Percentiles rank a stretch among this genome's conserved stretches.
Conservation (phyloP, 176 grass and related monocot genomes). For the Aegilops umbellulata region DNA sequence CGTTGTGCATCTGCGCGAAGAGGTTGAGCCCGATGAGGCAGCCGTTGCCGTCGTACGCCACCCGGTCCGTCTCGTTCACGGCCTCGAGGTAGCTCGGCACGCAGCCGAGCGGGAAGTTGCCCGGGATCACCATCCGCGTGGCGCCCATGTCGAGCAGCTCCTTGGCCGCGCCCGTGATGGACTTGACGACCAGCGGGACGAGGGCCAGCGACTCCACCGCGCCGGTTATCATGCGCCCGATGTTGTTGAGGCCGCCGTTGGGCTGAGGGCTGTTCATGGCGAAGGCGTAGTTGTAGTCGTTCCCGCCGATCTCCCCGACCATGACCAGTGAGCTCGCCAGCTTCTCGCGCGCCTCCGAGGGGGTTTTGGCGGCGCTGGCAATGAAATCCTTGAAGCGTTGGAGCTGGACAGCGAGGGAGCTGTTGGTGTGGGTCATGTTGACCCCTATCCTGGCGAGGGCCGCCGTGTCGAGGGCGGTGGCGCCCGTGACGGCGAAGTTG, state of each 20-base stretch:
- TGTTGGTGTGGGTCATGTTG: conserved; percentile 3
- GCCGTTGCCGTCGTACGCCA: conserved; percentile 38
- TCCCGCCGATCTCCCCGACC: conserved; percentile 90
- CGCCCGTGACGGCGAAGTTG: conserved; percentile 51
- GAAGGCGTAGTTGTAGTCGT: conserved; percentile 97
- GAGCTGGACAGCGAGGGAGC: background rate
- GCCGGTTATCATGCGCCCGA: background rate
- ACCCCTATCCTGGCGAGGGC: conserved; percentile 25
- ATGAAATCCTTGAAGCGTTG: background rate
- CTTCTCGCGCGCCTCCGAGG: background rate
- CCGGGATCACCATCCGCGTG: conserved; percentile 48
- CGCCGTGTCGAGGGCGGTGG: conserved; percentile 47
- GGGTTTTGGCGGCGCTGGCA: background rate
- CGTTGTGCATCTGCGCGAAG: conserved; percentile 60
- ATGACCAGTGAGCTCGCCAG: conserved; percentile 42
- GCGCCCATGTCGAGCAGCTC: conserved; percentile 41
- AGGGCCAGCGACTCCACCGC: conserved; percentile 41
- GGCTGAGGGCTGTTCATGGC: conserved; percentile 4
- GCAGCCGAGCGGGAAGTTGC: conserved; percentile 83
- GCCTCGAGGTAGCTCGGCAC: conserved; percentile 57
- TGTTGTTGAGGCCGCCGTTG: background rate
- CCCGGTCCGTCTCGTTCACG: conserved; percentile 29
- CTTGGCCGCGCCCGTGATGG: conserved; percentile 35
- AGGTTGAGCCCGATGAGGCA: conserved; percentile 57
- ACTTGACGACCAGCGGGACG: conserved; percentile 57